These are phyloP conservation scores for Fraxinus platypoda DNA, from an alignment of 305 asterid genomes.

Conservation along the genomic window DNA sequence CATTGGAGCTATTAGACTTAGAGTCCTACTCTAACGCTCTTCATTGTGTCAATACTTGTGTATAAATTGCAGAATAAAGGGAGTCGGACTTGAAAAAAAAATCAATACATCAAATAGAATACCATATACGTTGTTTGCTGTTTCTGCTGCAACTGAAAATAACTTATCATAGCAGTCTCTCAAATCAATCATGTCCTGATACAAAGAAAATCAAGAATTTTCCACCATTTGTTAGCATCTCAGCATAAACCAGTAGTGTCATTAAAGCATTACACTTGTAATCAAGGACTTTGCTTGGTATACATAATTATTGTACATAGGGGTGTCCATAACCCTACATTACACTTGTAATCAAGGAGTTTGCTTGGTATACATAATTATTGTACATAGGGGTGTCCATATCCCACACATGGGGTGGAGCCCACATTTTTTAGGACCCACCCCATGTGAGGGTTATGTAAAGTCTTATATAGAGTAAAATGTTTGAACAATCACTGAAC, in stretches of 20 bases:
- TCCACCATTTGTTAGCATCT: background rate
- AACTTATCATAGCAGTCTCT: conserved; percentile 91
- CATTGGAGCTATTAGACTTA: background rate
- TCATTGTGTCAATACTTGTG: background rate
- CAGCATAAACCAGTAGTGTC: background rate
- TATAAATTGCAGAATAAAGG: background rate
- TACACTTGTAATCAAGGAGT: too few relatives aligned
- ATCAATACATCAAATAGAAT: background rate
- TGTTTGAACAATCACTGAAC: too few relatives aligned
- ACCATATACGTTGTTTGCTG: conserved; percentile 92
- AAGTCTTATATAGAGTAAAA: too few relatives aligned
- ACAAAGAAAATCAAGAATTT: conserved; percentile 14
- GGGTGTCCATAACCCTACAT: too few relatives aligned
- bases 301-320: too few relatives aligned
- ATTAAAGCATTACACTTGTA: background rate
- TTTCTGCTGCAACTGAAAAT: conserved; percentile 93
- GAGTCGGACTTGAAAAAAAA: background rate
- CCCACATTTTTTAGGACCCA: too few relatives aligned
- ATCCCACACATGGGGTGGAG: too few relatives aligned
- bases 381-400: too few relatives aligned
- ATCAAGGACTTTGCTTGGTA: too few relatives aligned
- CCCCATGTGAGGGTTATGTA: too few relatives aligned
- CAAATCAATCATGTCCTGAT: conserved; percentile 90
- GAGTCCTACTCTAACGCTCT: background rate
- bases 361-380: too few relatives aligned